These are phyloP conservation scores for Pelargonium cotyledonis DNA, from an alignment of 441 rosid species.

Conservation along the genomic window DNA sequence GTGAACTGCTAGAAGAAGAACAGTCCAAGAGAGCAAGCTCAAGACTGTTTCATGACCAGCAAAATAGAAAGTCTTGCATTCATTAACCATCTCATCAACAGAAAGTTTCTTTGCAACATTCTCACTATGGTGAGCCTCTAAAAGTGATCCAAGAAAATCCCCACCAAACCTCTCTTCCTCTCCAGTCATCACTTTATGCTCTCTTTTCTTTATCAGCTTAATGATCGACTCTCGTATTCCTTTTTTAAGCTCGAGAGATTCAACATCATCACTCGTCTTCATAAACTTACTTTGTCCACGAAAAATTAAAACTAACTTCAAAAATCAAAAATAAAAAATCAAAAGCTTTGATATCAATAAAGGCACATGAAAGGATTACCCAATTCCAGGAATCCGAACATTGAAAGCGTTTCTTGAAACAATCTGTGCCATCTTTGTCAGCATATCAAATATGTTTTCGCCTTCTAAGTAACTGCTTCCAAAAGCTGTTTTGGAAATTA, in stretches of 20 bases:
- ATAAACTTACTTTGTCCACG: constrained; percentile 22
- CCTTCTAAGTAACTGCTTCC: constrained; percentile 39
- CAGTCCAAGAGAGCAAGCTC: constrained; percentile 36
- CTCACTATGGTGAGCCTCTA: constrained; percentile 20
- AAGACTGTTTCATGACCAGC: constrained; percentile 39
- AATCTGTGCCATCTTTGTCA: constrained; percentile 16
- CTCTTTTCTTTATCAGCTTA: constrained; percentile 33
- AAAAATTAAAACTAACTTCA: not conserved
- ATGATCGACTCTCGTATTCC: constrained; percentile 28
- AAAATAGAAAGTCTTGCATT: constrained; percentile 40
- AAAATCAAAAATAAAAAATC: no score
- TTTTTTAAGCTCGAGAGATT: constrained; percentile 33
- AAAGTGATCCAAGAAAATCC: constrained; percentile 24
- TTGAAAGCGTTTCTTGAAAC: constrained; percentile 13
- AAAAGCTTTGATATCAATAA: not conserved
- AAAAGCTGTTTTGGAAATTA: constrained; percentile 40
- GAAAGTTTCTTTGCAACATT: constrained; percentile 26
- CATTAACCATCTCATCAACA: constrained; percentile 30
- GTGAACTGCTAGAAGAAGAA: constrained; percentile 34
- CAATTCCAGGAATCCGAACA: constrained; percentile 22
- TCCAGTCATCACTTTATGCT: constrained; percentile 12
- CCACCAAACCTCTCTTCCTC: constrained; percentile 16
- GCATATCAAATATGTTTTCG: constrained; percentile 31
- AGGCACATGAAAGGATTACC: constrained; percentile 16
- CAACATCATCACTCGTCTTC: constrained; percentile 32